Percentiles rank a stretch among this genome's conserved stretches.
These are phyloP conservation scores for Rosa lucieae DNA, from an alignment of 306 rosid genomes.

Conservation along the genomic window DNA sequence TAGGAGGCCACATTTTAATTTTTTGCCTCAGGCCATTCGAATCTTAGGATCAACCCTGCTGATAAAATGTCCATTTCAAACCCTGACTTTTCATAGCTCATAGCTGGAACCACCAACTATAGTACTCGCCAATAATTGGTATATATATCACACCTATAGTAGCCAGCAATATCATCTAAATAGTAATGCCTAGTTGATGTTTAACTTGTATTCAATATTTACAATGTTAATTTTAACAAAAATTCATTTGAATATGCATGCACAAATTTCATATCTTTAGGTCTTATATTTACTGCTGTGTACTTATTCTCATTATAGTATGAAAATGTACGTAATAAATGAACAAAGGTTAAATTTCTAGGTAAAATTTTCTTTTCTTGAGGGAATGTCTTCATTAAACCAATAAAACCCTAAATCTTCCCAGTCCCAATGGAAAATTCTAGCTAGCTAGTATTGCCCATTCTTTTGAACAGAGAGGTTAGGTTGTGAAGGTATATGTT, in stretches of 20 bases:
- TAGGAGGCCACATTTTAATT: no score
- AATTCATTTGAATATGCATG: no score
- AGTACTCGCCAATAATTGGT: not conserved
- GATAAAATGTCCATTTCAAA: not conserved
- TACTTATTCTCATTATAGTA: not conserved
- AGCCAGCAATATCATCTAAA: not conserved
- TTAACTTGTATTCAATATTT: no score
- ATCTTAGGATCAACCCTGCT: no score
- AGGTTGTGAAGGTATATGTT: not conserved
- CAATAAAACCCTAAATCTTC: not conserved
- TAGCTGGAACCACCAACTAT: not conserved
- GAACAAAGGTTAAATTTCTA: not conserved
- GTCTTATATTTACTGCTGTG: no score
- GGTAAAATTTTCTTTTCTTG: not conserved
- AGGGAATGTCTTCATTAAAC: not conserved
- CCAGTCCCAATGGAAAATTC: not conserved
- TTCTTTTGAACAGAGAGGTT: not conserved
- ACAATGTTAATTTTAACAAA: no score
- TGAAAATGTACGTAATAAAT: no score
- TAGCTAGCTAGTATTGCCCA: not conserved
- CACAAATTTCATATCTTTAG: no score
- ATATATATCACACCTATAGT: not conserved
- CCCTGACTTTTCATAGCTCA: not conserved
- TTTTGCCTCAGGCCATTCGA: no score
- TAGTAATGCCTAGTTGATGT: no score